phyloP scores from a whole-genome alignment of 352 stramenopile genomes.

The Phytopythium montanum region DNA sequence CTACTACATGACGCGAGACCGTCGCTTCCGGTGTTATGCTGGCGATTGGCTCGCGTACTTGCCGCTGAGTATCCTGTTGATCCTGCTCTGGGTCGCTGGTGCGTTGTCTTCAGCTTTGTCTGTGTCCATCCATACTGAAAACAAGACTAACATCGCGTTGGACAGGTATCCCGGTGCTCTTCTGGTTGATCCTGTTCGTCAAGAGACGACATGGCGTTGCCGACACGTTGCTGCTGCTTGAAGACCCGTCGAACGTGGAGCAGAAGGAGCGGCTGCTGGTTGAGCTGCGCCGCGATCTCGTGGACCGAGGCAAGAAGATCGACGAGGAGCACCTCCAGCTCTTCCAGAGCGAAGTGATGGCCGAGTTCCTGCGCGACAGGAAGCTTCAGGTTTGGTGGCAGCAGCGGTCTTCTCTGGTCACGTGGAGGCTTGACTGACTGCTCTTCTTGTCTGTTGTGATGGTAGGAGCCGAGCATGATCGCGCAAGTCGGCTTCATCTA shows the following conservation, averaged over 20 bases:
- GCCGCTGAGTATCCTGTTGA: slow-evolving; percentile 35
- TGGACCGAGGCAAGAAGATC: slow-evolving; percentile 33
- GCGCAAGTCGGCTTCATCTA: slow-evolving; percentile 83
- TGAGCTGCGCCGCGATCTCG: slow-evolving; percentile 48
- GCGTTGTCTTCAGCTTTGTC: slow-evolving; percentile 3
- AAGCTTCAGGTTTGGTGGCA: slow-evolving; percentile 34
- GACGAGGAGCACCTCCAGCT: slow-evolving; percentile 39
- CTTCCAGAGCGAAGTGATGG: slow-evolving; percentile 50
- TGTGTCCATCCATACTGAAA: rapidly evolving
- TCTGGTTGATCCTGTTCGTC: slow-evolving; percentile 59
- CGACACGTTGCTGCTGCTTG: slow-evolving; percentile 43
- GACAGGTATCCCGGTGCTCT: slow-evolving; percentile 62
- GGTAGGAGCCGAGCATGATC: slow-evolving; percentile 62
- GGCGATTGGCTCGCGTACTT: slow-evolving; percentile 56
- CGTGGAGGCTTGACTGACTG: background rate
- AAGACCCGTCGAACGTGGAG: slow-evolving; percentile 26
- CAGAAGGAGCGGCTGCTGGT: slow-evolving; percentile 42
- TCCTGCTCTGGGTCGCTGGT: slow-evolving; percentile 65
- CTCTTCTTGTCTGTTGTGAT: background rate
- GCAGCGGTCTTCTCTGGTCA: background rate
- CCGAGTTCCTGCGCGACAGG: slow-evolving; percentile 50
- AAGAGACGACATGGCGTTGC: slow-evolving; percentile 47
- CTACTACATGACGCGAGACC: slow-evolving; percentile 64
- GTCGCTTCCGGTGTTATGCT: slow-evolving; percentile 53
- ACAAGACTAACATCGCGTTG: background rate